Base-by-base conservation (phyloP, 345 rosid genomes). In the Citrus australasica region DNA sequence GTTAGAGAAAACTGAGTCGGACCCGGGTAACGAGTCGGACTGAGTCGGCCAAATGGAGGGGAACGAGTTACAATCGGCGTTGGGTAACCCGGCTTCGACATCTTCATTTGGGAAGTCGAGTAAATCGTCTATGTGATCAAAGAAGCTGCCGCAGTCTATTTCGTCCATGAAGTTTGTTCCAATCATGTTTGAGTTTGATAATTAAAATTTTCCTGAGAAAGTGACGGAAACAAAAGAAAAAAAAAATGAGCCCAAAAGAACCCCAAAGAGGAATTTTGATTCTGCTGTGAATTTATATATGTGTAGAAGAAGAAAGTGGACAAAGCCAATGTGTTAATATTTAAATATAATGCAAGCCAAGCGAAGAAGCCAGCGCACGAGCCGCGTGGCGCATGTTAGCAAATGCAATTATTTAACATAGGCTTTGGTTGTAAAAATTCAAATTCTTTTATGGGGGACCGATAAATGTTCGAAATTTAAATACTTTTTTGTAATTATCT, bases 71-170 rank as follows among this genome's bases (percentile, higher is more conserved):
- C 46, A 42, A 78, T 76, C 84, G 35, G 80, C 67, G 25, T 82
- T 64, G n/a, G 83, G 66, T 24, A 90, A 67, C 2, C 85, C 84
- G 67, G 87, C 84, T 27, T 90, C 93, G 22, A 89, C 79, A 35
- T 93, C 98, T 64, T 89, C 97, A 79, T 80, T 73, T 71, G 99
- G 94, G 71, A 95, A 91, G 69, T 95, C 96, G 72, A 93, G 87
- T 62, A 95, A 79, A 80, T 96, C 97, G 64, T 96, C 99, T 78
- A 96, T 94, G 82, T 92, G 93, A 81, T 94, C 98, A 82, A 97
- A 93, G 93, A 94, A 94, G 89, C 91, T 90, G 38, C 93, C 93
- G 85, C 95, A 97, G 80, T 94, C 98, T 35, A 92, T 84, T 82
- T 94, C 97, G 61, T 93, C 99, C n/a, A 82, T 77, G 85, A 89